Conservation (phyloP, 164 flowering plant species). For the Taxillus chinensis region DNA sequence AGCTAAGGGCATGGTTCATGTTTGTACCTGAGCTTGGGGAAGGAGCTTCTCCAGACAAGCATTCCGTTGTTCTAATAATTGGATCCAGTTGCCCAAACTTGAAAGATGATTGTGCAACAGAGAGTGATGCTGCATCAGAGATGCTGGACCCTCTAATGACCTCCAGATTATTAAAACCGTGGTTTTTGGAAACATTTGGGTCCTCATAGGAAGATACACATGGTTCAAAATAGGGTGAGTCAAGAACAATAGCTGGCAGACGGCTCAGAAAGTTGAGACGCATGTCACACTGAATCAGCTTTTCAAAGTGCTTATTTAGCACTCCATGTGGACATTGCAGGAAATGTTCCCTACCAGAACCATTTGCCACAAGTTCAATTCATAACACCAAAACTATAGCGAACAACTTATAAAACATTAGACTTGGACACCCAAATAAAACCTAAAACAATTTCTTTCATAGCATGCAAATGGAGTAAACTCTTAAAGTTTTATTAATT, state of each 20-base stretch:
- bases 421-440: too few relatives aligned
- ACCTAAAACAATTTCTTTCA: too few relatives aligned
- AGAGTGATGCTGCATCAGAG: conserved; percentile 39
- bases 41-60: conserved; percentile 39
- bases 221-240: conserved; percentile 59
- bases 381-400: too few relatives aligned
- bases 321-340: conserved; percentile 70
- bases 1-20: background rate
- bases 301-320: conserved; percentile 72
- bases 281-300: conserved; percentile 76
- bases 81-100: conserved; percentile 32
- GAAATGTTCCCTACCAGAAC: conserved; percentile 54
- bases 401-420: too few relatives aligned
- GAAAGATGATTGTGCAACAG: conserved; percentile 29
- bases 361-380: background rate
- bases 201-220: conserved; percentile 44
- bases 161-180: conserved; percentile 25
- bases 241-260: conserved; percentile 51
- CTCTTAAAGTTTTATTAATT: too few relatives aligned
- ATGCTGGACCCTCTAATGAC: conserved; percentile 22
- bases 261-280: conserved; percentile 63
- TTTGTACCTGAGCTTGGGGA: conserved; percentile 62
- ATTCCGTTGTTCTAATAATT: conserved; percentile 16
- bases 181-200: conserved; percentile 29
- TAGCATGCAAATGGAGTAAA: too few relatives aligned